phyloP scores from a whole-genome alignment of 345 rosid genomes.

The Syzygium oleosum region DNA sequence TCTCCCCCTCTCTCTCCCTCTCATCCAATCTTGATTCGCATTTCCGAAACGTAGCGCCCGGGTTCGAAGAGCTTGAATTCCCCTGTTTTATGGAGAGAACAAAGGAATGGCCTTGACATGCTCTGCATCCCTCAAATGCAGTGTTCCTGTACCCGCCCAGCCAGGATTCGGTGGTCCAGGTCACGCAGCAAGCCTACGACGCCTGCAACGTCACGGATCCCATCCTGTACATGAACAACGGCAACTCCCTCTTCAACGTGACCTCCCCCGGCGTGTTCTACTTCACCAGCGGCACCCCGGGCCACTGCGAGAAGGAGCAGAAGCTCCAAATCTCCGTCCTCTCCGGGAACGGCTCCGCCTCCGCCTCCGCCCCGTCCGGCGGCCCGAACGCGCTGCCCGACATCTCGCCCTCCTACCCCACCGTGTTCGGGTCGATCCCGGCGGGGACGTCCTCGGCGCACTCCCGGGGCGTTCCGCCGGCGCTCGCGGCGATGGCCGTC shows the following conservation, averaged over 20 bases:
- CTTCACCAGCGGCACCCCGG: conserved; percentile 78
- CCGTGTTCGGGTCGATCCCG: conserved; percentile 66
- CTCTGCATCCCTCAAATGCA: conserved; percentile 7
- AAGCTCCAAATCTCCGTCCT: conserved; percentile 56
- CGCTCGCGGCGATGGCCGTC: conserved; percentile 1
- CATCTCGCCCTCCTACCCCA: conserved; percentile 54
- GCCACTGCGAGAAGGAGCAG: conserved; percentile 86
- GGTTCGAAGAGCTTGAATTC: no score
- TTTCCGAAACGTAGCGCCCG: not conserved
- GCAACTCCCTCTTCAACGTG: conserved; percentile 87
- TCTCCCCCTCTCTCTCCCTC: not conserved
- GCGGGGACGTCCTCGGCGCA: conserved; percentile 34
- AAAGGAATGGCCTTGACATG: no score
- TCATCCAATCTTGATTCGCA: not conserved
- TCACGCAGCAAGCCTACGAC: conserved; percentile 43
- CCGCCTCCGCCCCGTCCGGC: conserved; percentile 24
- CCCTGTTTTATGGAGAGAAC: no score
- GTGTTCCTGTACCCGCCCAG: conserved; percentile 99
- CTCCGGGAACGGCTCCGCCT: conserved; percentile 32
- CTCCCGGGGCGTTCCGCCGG: conserved; percentile 10
- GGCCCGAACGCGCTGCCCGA: conserved; percentile 41
- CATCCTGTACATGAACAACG: conserved; percentile 76
- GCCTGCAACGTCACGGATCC: conserved; percentile 80
- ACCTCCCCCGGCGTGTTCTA: conserved; percentile 52
- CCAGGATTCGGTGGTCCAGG: conserved; percentile 88